Conservation (phyloP, 192 early-diverging fungal species). For the Backusella liffmaniae region DNA sequence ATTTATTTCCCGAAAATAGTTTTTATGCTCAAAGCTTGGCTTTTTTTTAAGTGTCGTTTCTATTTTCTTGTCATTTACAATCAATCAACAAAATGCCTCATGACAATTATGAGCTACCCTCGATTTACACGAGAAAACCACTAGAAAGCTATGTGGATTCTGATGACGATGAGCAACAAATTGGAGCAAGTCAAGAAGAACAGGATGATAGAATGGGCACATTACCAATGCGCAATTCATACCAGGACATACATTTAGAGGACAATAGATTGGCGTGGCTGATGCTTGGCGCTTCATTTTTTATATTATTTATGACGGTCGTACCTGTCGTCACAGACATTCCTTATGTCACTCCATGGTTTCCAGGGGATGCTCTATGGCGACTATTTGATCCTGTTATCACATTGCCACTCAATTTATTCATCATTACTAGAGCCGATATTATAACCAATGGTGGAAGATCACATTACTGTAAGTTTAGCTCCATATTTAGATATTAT, state of each 20-base stretch:
- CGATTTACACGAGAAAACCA: not conserved
- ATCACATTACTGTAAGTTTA: slow-evolving; percentile 30
- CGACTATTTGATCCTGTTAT: slow-evolving; percentile 38
- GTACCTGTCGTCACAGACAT: slow-evolving; percentile 28
- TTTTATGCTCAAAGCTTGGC: not conserved
- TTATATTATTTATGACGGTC: slow-evolving; percentile 30
- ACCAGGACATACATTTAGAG: not conserved
- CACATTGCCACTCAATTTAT: slow-evolving; percentile 34
- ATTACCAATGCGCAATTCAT: not conserved
- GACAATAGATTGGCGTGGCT: slow-evolving; percentile 23
- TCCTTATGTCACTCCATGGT: slow-evolving; percentile 30
- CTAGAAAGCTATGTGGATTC: not conserved
- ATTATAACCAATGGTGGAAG: slow-evolving; percentile 22
- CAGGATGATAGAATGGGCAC: not conserved
- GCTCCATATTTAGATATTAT: not conserved
- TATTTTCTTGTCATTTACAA: not conserved
- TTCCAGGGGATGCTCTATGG: slow-evolving; percentile 33
- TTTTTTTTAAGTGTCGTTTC: not conserved
- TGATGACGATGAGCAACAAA: not conserved
- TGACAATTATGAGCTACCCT: slow-evolving; percentile 18
- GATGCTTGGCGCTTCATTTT: slow-evolving; percentile 21
- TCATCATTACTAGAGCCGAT: slow-evolving; percentile 29
- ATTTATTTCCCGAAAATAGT: not conserved
- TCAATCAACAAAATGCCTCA: slow-evolving; percentile 9
- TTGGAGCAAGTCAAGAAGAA: not conserved